Evolutionary conservation across 1,284 basidiomycete genomes (phyloP).

Genomic region (Gymnopus androsaceus): DNA sequence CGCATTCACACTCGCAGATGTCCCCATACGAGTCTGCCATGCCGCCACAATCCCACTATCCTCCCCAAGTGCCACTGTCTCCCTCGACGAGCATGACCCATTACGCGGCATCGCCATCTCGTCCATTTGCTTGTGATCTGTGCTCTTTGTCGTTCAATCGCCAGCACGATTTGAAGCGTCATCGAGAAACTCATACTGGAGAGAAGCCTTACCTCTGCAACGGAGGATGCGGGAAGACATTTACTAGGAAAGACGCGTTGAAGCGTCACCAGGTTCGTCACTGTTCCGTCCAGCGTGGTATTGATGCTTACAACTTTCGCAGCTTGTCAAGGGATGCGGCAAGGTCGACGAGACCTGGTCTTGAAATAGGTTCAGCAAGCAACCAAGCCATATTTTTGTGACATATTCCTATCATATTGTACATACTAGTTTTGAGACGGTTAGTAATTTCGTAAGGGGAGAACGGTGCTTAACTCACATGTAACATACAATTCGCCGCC

Average conservation of each 20-base stretch:
- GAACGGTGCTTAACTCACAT: not conserved
- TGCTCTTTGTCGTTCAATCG: conserved; percentile 82
- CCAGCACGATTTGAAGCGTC: conserved; percentile 79
- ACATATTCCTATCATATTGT: not conserved
- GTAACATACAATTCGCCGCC: conserved; percentile 6
- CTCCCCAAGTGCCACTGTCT: conserved; percentile 31
- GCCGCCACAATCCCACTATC: conserved; percentile 22
- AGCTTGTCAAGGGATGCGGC: conserved; percentile 79
- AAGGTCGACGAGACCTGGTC: conserved; percentile 58
- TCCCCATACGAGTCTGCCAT: conserved; percentile 16
- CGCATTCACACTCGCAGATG: conserved; percentile 27
- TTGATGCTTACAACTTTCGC: conserved; percentile 25
- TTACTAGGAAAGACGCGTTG: conserved; percentile 79
- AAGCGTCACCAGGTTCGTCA: conserved; percentile 74
- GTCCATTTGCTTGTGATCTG: conserved; percentile 74
- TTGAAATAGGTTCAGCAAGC: not conserved
- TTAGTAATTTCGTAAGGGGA: conserved; percentile 6
- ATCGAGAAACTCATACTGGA: conserved; percentile 78
- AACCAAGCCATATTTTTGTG: not conserved
- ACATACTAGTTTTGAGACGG: conserved; percentile 4
- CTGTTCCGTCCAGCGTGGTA: conserved; percentile 8
- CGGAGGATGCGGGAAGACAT: conserved; percentile 80
- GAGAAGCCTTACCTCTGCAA: conserved; percentile 81
- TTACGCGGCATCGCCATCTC: conserved; percentile 65
- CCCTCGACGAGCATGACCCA: conserved; percentile 44